Percentiles rank a stretch among this genome's conserved stretches.
phyloP scores from a whole-genome alignment of 495 filamentous ascomycete species.

The Podospora didyma region DNA sequence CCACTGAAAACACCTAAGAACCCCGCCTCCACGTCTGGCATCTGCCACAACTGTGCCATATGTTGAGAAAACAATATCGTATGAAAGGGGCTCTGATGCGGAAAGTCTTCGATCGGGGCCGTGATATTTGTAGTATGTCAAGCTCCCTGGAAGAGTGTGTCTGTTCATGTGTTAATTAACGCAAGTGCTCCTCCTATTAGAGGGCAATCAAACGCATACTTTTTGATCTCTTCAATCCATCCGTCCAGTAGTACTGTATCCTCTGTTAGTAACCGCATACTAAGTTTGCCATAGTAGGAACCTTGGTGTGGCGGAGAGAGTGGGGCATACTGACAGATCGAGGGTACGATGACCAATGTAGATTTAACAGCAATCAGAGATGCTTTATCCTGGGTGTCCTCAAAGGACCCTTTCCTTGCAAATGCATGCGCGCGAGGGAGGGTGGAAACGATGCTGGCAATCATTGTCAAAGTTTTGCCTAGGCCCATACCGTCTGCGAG shows the following conservation, averaged over 20 bases:
- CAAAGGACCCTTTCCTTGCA: conserved; percentile 10
- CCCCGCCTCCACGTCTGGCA: neutral
- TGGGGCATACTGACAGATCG: conserved; percentile 19
- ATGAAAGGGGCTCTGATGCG: neutral
- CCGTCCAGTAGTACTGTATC: conserved; percentile 17
- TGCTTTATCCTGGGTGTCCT: conserved; percentile 10
- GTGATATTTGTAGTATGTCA: neutral
- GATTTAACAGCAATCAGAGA: conserved; percentile 9
- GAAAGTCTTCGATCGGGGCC: neutral
- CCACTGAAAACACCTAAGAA: conserved; percentile 3
- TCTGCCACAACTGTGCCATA: conserved; percentile 5
- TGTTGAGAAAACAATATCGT: neutral
- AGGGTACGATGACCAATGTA: conserved; percentile 40
- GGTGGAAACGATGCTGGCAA: conserved; percentile 29
- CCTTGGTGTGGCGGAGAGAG: no score
- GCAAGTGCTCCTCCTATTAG: no score
- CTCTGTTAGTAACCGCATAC: no score
- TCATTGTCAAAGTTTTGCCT: conserved; percentile 40
- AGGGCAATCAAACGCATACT: conserved; percentile 21
- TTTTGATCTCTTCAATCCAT: conserved; percentile 27
- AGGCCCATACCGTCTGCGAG: conserved; percentile 45
- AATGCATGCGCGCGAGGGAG: conserved; percentile 36
- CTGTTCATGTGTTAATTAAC: conserved; percentile 19
- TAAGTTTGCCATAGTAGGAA: no score
- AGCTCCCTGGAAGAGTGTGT: conserved; percentile 18